A percentile compares a stretch with the other conserved stretches of the same genome.
Conservation (phyloP, 441 rosid genomes). For the Cnidoscolus chayamansa region DNA sequence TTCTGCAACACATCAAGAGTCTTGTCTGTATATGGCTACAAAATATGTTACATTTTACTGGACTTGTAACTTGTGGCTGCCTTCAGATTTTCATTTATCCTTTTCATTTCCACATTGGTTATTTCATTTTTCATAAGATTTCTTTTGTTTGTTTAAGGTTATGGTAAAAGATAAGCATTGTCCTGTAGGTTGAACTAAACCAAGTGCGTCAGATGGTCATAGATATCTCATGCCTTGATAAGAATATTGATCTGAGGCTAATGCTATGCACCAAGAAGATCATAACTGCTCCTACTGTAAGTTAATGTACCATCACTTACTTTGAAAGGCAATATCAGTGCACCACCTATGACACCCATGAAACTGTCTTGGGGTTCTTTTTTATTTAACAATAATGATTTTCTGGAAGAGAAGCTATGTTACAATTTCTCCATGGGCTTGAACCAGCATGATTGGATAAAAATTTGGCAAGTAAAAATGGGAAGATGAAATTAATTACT, state of each 20-base stretch:
- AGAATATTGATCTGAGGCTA: conserved; percentile 61
- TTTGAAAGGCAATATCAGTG: not conserved
- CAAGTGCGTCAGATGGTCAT: conserved; percentile 39
- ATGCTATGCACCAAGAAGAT: conserved; percentile 41
- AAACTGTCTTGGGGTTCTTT: not conserved
- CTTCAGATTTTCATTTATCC: not conserved
- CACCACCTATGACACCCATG: not conserved
- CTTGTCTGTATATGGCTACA: not conserved
- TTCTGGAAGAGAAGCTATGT: not conserved
- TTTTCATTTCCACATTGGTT: not conserved
- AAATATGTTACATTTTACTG: not conserved
- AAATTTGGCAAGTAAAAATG: not conserved
- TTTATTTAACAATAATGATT: not conserved
- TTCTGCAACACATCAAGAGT: not conserved
- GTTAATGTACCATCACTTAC: conserved; percentile 20
- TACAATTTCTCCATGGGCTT: not conserved
- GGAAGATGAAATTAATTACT: not conserved
- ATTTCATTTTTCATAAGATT: not conserved
- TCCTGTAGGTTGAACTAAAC: conserved; percentile 48
- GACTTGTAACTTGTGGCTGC: not conserved
- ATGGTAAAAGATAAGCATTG: not conserved
- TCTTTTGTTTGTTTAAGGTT: not conserved
- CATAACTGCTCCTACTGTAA: conserved; percentile 43
- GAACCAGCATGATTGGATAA: not conserved
- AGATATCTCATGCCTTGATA: conserved; percentile 57